Percentiles rank a stretch among this genome's conserved stretches.
These are phyloP conservation scores for Brachypodium distachyon DNA, from an alignment of 202 grass and related monocot species.

Conservation along the genomic window DNA sequence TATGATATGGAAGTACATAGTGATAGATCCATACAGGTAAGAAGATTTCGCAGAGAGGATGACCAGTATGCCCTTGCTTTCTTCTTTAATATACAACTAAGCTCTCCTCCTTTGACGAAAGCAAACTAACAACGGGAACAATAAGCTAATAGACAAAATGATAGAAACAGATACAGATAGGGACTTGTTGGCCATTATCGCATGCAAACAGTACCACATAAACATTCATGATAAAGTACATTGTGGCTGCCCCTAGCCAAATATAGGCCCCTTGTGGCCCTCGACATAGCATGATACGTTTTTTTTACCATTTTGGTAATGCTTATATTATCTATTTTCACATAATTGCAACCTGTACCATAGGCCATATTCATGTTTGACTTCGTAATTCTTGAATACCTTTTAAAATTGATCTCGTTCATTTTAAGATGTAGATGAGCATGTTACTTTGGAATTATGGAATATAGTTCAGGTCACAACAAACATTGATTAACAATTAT, in stretches of 20 bases:
- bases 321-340: neutral
- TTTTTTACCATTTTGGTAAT: neutral
- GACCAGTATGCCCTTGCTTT: too few species aligned
- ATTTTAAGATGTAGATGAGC: neutral
- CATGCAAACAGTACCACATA: neutral
- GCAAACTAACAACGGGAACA: neutral
- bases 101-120: neutral
- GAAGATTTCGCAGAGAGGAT: too few species aligned
- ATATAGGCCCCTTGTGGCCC: neutral
- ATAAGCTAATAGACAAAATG: neutral
- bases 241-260: neutral
- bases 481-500: neutral
- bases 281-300: neutral
- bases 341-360: neutral
- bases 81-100: neutral
- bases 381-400: neutral
- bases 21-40: neutral
- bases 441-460: neutral
- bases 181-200: neutral
- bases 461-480: neutral
- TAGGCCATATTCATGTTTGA: neutral
- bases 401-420: neutral
- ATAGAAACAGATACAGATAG: neutral
- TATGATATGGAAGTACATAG: neutral
- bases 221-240: neutral